Conservation (phyloP, 495 filamentous ascomycete genomes). For the Friedmanniomyces simplex region DNA sequence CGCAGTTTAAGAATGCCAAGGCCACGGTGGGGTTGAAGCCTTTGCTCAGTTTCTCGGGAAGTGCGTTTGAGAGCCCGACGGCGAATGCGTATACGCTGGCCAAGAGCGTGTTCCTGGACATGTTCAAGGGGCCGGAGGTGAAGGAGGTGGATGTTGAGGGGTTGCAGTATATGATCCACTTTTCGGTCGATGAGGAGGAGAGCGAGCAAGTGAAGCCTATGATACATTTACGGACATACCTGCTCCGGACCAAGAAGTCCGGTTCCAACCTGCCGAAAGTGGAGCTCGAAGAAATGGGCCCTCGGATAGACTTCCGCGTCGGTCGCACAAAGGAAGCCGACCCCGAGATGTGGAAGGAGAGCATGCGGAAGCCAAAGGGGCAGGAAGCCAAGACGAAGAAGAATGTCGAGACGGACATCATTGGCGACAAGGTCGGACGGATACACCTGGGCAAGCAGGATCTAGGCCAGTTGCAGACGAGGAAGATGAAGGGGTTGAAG, state of each 20-base stretch:
- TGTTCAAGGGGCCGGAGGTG: constrained; percentile 71
- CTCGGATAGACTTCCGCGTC: constrained; percentile 85
- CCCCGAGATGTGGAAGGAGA: constrained; percentile 70
- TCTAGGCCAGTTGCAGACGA: constrained; percentile 73
- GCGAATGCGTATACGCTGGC: constrained; percentile 65
- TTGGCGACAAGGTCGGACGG: constrained; percentile 91
- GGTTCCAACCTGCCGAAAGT: constrained; percentile 80
- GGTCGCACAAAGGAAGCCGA: constrained; percentile 73
- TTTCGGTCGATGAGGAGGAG: constrained; percentile 61
- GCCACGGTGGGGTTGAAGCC: constrained; percentile 75
- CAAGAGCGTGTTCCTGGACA: constrained; percentile 79
- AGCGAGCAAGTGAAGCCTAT: constrained; percentile 52
- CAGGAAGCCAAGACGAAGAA: constrained; percentile 70
- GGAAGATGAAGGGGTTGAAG: constrained; percentile 99
- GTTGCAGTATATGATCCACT: constrained; percentile 73
- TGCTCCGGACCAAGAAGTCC: constrained; percentile 71
- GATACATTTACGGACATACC: constrained; percentile 75
- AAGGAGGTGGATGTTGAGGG: constrained; percentile 86
- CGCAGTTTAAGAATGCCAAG: constrained; percentile 73
- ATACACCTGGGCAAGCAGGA: constrained; percentile 92
- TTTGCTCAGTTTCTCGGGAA: constrained; percentile 77
- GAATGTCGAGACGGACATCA: constrained; percentile 80
- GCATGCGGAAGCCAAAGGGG: constrained; percentile 71
- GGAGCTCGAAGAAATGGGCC: constrained; percentile 90
- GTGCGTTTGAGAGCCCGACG: constrained; percentile 66